Base-by-base conservation (phyloP, 805 yeast species). In the Kazachstania taianensis region DNA sequence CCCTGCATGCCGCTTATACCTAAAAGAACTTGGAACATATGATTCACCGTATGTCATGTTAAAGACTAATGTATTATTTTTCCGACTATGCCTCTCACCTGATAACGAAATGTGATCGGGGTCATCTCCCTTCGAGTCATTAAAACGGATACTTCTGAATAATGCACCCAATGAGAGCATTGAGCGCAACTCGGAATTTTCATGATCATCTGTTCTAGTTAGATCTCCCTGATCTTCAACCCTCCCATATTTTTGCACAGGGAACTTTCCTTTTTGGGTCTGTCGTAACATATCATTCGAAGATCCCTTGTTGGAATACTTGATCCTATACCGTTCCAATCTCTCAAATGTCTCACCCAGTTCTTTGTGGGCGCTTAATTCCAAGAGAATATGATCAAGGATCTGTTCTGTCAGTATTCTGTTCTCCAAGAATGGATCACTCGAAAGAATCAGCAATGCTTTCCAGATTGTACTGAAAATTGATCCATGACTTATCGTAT, bases 391-490 rank as follows among this genome's bases (percentile, higher is more conserved):
- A 41, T 69, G 75, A 54, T 86, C 96, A 14, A 85, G 78, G 10
- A 85, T 70, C 20, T 71, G 74, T 37, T 77, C 78, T 0, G 96
- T 89, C 41, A 74, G 66, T 32, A 71, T 71, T 39, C 73, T 75
- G 5, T 87, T 86, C 56, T 85, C 94, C 24, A 71, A 61, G 55
- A 81, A 92, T 0, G 97, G 95, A 57, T 92, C 98, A 44, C 81
- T 86, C 1, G 94, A 73, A 20, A 85, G 59, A 19, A 84, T 75
- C 32, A 92, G 63, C 23, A 89, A 55, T 0, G 89, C 77, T 45
- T 85, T 82, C 96, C 97, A 92, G 7, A 81, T 73, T 1, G 94
- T 81, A 37, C 84, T 73, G 55, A 81, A 84, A 7, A 85, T 70
- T 0, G 95, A 79, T 1, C 96, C 94, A 53, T 84, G 82, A 0